Conservation (phyloP, 2,329 filamentous ascomycete genomes). For the Trichoderma sp. region DNA sequence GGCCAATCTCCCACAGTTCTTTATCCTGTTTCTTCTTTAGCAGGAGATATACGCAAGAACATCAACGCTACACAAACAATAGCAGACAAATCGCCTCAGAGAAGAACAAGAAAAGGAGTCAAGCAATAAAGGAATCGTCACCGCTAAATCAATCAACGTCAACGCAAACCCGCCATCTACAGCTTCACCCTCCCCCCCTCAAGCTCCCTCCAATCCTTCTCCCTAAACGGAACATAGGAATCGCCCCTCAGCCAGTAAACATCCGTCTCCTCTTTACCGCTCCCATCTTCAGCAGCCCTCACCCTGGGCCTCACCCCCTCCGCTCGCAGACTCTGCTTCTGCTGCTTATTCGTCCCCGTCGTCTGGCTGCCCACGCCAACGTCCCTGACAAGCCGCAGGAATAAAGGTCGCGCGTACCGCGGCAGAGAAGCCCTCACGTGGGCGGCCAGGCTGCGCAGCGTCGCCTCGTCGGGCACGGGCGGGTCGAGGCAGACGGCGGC, state of each 20-base stretch:
- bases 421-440: constrained; percentile 65
- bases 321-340: constrained; percentile 72
- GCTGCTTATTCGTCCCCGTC: constrained; percentile 88
- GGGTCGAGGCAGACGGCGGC: constrained; percentile 66
- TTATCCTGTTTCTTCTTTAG: too few relatives aligned
- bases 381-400: constrained; percentile 67
- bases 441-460: constrained; percentile 61
- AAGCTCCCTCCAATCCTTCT: constrained; percentile 69
- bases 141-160: too few relatives aligned
- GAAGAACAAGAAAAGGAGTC: too few relatives aligned
- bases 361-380: constrained; percentile 59
- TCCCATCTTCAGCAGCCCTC: not conserved
- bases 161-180: constrained; percentile 41
- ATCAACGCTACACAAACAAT: too few relatives aligned
- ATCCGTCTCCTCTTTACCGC: constrained; percentile 33
- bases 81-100: too few relatives aligned
- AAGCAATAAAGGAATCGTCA: too few relatives aligned
- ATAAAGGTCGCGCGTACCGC: constrained; percentile 74
- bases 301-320: constrained; percentile 71
- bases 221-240: constrained; percentile 68
- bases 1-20: too few relatives aligned
- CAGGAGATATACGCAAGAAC: too few relatives aligned
- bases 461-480: constrained; percentile 42
- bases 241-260: constrained; percentile 68
- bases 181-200: constrained; percentile 70